phyloP scores from a whole-genome alignment of 2,329 filamentous ascomycete species.

The Pseudogymnoascus sp. region DNA sequence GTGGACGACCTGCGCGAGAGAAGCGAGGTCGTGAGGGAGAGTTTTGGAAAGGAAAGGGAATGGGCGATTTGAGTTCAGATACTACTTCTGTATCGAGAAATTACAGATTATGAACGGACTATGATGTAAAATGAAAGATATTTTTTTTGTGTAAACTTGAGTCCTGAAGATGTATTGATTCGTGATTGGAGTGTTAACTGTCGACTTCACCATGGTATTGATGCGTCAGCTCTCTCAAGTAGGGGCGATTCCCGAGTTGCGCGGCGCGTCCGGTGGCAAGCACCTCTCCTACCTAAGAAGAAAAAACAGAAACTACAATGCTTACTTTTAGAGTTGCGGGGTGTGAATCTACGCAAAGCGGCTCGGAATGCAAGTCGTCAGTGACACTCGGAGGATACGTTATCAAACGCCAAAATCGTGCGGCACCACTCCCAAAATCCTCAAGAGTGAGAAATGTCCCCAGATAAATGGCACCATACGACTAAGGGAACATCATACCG shows the following conservation, averaged over 20 bases:
- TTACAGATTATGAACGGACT: background rate
- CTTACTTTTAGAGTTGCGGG: background rate
- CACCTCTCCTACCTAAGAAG: no score
- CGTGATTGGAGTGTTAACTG: background rate
- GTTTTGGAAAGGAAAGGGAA: background rate
- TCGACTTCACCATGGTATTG: background rate
- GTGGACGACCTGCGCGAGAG: background rate
- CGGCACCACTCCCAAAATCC: background rate
- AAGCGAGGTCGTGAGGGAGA: background rate
- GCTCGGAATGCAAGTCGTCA: background rate
- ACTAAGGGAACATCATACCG: background rate
- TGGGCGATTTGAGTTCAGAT: background rate
- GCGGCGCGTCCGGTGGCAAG: no score
- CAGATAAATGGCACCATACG: background rate
- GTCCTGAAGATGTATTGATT: background rate
- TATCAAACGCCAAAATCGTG: background rate
- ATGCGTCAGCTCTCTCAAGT: background rate
- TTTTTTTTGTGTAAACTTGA: background rate
- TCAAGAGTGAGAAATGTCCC: background rate
- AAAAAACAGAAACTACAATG: no score
- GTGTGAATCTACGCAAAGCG: background rate
- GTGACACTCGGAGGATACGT: background rate
- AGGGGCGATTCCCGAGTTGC: background rate
- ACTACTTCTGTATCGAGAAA: background rate
- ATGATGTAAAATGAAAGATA: conserved; percentile 2